These are phyloP conservation scores for Leccinum obscurum DNA, from an alignment of 768 basidiomycete species.

Conservation along the genomic window DNA sequence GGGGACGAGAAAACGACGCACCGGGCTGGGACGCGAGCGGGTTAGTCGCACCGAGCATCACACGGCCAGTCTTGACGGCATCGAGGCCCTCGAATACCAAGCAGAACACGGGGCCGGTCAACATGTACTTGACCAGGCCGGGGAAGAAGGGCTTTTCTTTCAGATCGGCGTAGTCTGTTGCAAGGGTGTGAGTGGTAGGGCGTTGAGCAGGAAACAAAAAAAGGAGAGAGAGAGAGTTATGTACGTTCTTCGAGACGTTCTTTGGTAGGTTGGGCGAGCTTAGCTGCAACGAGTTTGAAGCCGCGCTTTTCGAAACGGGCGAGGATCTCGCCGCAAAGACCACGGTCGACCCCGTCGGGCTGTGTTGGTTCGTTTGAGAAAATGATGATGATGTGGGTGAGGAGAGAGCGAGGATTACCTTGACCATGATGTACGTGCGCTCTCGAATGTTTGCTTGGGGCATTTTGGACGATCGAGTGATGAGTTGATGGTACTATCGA, in stretches of 20 bases:
- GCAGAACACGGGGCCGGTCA: constrained; percentile 90
- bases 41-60: constrained; percentile 96
- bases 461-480: constrained; percentile 43
- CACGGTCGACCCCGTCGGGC: constrained; percentile 99
- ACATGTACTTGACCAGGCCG: constrained; percentile 95
- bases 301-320: constrained; percentile 96
- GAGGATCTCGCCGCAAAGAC: constrained; percentile 94
- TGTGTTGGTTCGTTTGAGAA: constrained; percentile 29
- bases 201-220: neutral
- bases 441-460: constrained; percentile 46
- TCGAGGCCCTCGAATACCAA: constrained; percentile 97
- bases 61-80: constrained; percentile 93
- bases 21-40: constrained; percentile 87
- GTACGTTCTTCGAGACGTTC: constrained; percentile 90
- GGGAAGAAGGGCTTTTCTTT: constrained; percentile 95
- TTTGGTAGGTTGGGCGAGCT: constrained; percentile 77
- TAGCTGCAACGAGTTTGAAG: constrained; percentile 95
- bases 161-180: constrained; percentile 92
- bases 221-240: neutral
- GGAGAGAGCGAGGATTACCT: constrained; percentile 47
- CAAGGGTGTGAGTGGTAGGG: neutral
- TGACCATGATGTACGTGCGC: constrained; percentile 99
- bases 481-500: constrained; percentile 23
- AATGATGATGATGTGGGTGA: neutral
- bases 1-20: constrained; percentile 33